phyloP scores from a whole-genome alignment of 768 basidiomycete genomes.

The Candolleomyces efflorescens region DNA sequence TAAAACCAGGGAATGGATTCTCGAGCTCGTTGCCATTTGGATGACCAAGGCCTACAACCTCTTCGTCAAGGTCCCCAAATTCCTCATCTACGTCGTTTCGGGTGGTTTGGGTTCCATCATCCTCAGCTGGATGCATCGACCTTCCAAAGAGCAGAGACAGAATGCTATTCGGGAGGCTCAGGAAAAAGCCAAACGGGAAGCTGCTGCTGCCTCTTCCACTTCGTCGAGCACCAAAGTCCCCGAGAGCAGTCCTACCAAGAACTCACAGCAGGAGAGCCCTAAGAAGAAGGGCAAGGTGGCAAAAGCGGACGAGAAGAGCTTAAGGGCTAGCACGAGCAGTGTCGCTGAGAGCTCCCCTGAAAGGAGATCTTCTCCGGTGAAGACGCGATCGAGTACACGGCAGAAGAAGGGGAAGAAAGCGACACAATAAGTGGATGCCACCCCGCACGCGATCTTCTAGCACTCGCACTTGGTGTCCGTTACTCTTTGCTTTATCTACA shows the following conservation, averaged over 20 bases:
- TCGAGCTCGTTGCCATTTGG: constrained; percentile 53
- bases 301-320: not conserved
- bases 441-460: too few species aligned
- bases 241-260: too few species aligned
- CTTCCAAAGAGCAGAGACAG: constrained; percentile 14
- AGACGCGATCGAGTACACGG: constrained; percentile 20
- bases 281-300: not conserved
- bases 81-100: constrained; percentile 62
- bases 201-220: not conserved
- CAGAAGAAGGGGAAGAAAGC: constrained; percentile 20
- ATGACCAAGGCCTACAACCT: constrained; percentile 50
- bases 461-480: too few species aligned
- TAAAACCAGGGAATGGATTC: constrained; percentile 54
- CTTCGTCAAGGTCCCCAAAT: constrained; percentile 58
- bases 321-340: constrained; percentile 9
- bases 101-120: constrained; percentile 65
- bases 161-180: constrained; percentile 1
- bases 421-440: not conserved
- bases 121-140: constrained; percentile 59
- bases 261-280: too few species aligned
- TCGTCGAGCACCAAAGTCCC: constrained; percentile 10
- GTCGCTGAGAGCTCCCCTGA: constrained; percentile 7
- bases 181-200: not conserved
- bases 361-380: constrained; percentile 7
- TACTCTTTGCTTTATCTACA: too few species aligned